Conservation (phyloP, 1,139 yeast genomes). For the Hyphopichia burtonii region DNA sequence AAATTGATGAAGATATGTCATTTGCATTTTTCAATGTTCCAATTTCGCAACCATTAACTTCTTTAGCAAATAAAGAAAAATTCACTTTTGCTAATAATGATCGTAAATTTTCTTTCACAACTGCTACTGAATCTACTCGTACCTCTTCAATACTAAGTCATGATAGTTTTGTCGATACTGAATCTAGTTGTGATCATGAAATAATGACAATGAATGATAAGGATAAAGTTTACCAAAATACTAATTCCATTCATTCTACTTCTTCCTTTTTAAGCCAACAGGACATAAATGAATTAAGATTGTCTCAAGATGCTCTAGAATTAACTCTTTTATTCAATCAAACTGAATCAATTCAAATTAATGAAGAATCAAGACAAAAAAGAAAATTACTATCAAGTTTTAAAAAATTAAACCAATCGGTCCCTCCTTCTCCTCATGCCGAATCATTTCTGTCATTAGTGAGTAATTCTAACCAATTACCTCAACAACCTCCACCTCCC, state of each 20-base stretch:
- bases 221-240: neutral
- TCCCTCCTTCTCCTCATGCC: constrained; percentile 47
- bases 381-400: constrained; percentile 26
- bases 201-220: neutral
- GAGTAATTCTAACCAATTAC: constrained; percentile 14
- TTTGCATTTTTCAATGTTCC: constrained; percentile 63
- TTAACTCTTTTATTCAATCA: constrained; percentile 40
- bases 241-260: constrained; percentile 1
- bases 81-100: constrained; percentile 19
- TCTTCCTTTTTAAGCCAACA: constrained; percentile 6
- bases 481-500: neutral
- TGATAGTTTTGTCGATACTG: constrained; percentile 19
- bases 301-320: constrained; percentile 49
- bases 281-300: constrained; percentile 18
- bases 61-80: constrained; percentile 27
- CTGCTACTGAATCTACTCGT: constrained; percentile 38
- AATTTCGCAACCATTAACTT: constrained; percentile 48
- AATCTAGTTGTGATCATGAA: constrained; percentile 16
- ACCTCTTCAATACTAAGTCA: constrained; percentile 42
- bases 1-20: constrained; percentile 50
- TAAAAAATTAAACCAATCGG: constrained; percentile 14
- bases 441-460: constrained; percentile 58
- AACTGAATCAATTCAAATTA: constrained; percentile 34
- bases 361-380: constrained; percentile 41
- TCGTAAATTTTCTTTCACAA: constrained; percentile 20